Evolutionary conservation across 805 yeast species (phyloP), one percentile per base, ranked within the genome.

Genomic region (Candida manassasensis): DNA sequence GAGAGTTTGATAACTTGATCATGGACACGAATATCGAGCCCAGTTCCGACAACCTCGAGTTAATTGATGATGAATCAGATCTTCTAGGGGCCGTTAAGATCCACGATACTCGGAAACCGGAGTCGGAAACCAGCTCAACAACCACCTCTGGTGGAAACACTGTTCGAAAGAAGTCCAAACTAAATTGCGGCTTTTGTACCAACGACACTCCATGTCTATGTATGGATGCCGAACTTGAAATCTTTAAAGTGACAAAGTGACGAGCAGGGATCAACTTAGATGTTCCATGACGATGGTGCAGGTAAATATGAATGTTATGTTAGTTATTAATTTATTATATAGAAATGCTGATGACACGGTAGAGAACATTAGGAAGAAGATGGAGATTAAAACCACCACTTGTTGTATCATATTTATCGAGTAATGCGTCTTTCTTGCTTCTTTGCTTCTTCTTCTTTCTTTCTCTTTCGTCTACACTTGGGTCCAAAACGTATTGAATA

Each of bases 141-240:
- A 19, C 14, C 12, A 21, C 11, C 12, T 17, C 32, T 19, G 26
- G 34, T 19, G 42, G 37, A 10, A 28, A 15, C 25, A 21, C 40
- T 12, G 14, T 34, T 18, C 43, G 43, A 32, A 52, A 49, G 41
- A 47, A 44, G 21, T 34, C 40, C 39, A 50, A 50, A 34, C 38
- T 49, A 24, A 53, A 53, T 27, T 63, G 68, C 40, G 67, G 69
- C 4, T 63, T 61, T 38, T 66, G 72, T 42, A 47, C 56, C 24
- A 55, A 52, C 26, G 67, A 59, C 29, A 55, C 64, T 0, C 67
- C 71, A 3, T 67, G 72, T 37, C 49, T 66, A 32, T 66, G 72
- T 41, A 49, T 65, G 32, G 72, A 65, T 33, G 60, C 65, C 8
- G 71, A 66, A 11, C 32, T 40, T 37, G 48, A 45, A 26, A 27